These are phyloP conservation scores for Excoecaria cochinchinensis DNA, from an alignment of 345 rosid genomes.

Conservation along the genomic window DNA sequence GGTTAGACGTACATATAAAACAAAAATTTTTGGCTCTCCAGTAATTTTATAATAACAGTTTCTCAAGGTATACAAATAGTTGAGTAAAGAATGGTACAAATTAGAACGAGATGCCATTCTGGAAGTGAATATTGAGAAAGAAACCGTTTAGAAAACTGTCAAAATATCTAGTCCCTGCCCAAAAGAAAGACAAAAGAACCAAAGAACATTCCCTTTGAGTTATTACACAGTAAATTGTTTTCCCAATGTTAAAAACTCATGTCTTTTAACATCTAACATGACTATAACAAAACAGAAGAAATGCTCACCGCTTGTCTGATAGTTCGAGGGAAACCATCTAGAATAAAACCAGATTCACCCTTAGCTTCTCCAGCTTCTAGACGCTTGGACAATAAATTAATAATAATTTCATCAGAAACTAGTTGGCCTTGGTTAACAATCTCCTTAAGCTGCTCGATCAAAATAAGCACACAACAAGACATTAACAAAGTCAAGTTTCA, in stretches of 20 bases:
- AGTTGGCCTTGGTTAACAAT: slow-evolving; percentile 78
- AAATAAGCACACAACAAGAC: background rate
- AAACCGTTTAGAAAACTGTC: background rate
- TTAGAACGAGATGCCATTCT: background rate
- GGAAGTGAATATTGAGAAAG: background rate
- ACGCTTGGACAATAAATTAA: slow-evolving; percentile 71
- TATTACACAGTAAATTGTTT: background rate
- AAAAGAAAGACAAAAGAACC: background rate
- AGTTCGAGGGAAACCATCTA: slow-evolving; percentile 97
- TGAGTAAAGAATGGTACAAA: background rate
- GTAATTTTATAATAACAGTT: background rate
- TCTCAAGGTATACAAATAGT: background rate
- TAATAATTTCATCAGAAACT: slow-evolving; percentile 88
- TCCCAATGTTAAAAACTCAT: background rate
- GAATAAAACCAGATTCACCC: slow-evolving; percentile 93
- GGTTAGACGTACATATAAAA: background rate
- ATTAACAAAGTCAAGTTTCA: background rate
- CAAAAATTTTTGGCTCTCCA: background rate
- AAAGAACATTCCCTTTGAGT: background rate
- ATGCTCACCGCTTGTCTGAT: slow-evolving; percentile 85
- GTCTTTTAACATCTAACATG: background rate
- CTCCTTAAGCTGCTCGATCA: slow-evolving; percentile 61
- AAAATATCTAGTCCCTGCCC: background rate
- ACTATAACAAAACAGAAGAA: background rate
- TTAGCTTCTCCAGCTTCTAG: slow-evolving; percentile 67